Base-by-base conservation (phyloP, 2,329 filamentous ascomycete genomes). In the Simplicillium sp. region DNA sequence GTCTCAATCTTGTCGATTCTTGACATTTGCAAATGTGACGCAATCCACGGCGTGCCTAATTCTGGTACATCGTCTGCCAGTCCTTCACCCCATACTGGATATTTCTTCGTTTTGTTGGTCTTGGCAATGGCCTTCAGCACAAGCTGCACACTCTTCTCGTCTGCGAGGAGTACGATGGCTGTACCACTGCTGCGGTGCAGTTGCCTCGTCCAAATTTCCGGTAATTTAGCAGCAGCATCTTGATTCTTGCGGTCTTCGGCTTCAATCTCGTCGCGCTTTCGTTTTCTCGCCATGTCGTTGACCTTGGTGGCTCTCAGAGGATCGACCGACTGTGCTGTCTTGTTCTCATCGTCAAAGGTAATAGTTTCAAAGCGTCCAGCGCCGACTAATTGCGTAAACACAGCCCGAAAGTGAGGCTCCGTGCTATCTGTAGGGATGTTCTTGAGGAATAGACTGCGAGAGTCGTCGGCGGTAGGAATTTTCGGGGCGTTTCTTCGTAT, bases 401-500 rank as follows among this genome's bases (percentile, higher is more conserved):
- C 66, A 34, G 80, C 71, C 35, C 87, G 80, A 34, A 97, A 71
- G 52, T 89, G 85, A 1, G 70, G 60, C 42, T 87, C 81, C 4
- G 87, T 94, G 44, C 87, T 82, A 56, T 96, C 89, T 47, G 83
- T 71, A 7, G 92, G 92, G 1, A 94, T 66, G 54, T 98, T 97
- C 48, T 89, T 84, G n/a, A 94, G 58, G 62, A 95, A 98, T 14
- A 98, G 72, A 46, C 85, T 88, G 51, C 89, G 81, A 13, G 77
- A 67, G 51, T 90, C 84, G 59, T 84, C 75, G 41, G 75, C 70
- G 7, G 83, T 84, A 12, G 85, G 79, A 33, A 85, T 73, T 63
- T 84, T 87, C 45, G 90, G 88, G 36, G 81, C 73, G 62, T 97
- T 89, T 41, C 79, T 79, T 49, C 87, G 86, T 41, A 97, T 65